Percentiles rank a stretch among this genome's conserved stretches.
phyloP scores from a whole-genome alignment of 768 basidiomycete genomes.

The Hypsizygus marmoreus region DNA sequence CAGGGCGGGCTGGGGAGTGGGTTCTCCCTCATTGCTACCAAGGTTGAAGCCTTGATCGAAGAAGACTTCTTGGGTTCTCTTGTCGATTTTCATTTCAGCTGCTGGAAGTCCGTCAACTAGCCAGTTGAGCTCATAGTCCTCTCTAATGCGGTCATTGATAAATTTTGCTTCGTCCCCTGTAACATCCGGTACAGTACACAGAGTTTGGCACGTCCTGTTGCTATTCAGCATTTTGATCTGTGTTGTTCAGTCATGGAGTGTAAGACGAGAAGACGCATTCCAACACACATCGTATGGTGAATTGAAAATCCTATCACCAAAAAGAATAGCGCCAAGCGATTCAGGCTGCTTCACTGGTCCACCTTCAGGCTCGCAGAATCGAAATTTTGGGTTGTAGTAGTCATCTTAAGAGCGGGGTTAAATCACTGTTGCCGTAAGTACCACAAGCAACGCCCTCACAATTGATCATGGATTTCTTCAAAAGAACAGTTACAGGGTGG shows the following conservation, averaged over 20 bases:
- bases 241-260: conserved; percentile 1
- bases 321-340: conserved; percentile 90
- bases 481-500: background rate
- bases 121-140: conserved; percentile 95
- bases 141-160: conserved; percentile 87
- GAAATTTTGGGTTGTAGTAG: conserved; percentile 86
- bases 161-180: conserved; percentile 78
- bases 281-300: conserved; percentile 80
- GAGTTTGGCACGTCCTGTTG: conserved; percentile 70
- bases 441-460: conserved; percentile 48
- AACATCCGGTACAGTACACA: conserved; percentile 63
- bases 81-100: conserved; percentile 87
- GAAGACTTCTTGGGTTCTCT: conserved; percentile 79
- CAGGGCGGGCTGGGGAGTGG: conserved; percentile 63
- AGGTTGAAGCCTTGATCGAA: conserved; percentile 95
- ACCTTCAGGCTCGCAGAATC: conserved; percentile 80
- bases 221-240: conserved; percentile 84
- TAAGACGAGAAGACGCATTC: background rate
- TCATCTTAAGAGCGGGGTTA: conserved; percentile 60
- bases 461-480: conserved; percentile 87
- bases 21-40: conserved; percentile 68
- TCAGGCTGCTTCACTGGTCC: conserved; percentile 80
- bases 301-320: conserved; percentile 93
- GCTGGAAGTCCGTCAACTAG: conserved; percentile 93
- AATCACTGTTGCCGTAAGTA: conserved; percentile 1